A percentile compares a stretch with the other conserved stretches of the same genome.
Evolutionary conservation across 495 filamentous ascomycete species (phyloP).

Genomic region (Poronia punctata): DNA sequence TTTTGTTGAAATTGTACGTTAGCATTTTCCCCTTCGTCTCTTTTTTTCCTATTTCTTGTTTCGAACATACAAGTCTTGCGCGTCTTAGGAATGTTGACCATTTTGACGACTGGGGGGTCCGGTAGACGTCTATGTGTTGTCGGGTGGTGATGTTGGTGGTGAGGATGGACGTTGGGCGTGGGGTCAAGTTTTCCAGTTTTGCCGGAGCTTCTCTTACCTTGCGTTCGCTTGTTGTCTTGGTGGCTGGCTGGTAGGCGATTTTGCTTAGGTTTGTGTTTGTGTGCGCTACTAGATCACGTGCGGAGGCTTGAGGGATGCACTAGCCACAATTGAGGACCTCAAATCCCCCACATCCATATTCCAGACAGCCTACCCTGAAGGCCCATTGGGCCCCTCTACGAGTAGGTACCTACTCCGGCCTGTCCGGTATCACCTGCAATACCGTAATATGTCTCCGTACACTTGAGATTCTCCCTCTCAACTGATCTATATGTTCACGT

Average conservation of each 20-base stretch:
- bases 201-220: background rate
- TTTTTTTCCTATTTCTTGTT: background rate
- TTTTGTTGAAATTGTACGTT: background rate
- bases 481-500: no score
- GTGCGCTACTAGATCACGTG: slow-evolving; percentile 8
- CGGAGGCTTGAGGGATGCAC: slow-evolving; percentile 4
- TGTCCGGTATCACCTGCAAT: no score
- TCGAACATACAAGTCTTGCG: slow-evolving; percentile 30
- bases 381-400: no score
- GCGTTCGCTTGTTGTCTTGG: slow-evolving; percentile 5
- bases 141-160: slow-evolving; percentile 14
- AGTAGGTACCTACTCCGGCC: no score
- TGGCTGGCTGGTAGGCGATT: slow-evolving; percentile 10
- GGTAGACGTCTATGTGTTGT: slow-evolving; percentile 7
- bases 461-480: no score
- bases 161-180: slow-evolving; percentile 12
- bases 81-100: slow-evolving; percentile 33
- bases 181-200: slow-evolving; percentile 8
- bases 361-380: no score
- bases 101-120: slow-evolving; percentile 27
- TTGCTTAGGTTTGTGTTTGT: slow-evolving; percentile 9
- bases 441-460: no score
- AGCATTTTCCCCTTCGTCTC: slow-evolving; percentile 4
- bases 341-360: background rate
- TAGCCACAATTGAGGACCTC: slow-evolving; percentile 2